Conservation (phyloP, 2,329 filamentous ascomycete species). For the Aspergillus hortae region DNA sequence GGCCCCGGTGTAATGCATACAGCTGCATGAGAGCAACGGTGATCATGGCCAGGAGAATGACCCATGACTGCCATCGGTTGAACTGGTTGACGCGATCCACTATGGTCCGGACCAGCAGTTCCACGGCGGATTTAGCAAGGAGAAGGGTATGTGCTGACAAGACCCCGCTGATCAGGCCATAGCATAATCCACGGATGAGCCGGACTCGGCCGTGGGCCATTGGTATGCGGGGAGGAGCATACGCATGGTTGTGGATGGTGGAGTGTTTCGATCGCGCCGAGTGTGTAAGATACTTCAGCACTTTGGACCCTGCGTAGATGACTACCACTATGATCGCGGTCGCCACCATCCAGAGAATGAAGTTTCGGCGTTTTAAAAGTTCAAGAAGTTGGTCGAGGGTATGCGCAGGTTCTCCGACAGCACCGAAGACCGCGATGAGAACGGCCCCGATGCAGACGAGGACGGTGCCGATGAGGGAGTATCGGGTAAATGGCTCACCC, state of each 20-base stretch:
- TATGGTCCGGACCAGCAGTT: conserved; percentile 83
- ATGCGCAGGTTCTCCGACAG: conserved; percentile 89
- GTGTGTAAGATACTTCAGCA: conserved; percentile 37
- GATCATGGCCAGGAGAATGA: conserved; percentile 78
- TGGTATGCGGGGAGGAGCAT: conserved; percentile 34
- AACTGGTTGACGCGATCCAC: conserved; percentile 89
- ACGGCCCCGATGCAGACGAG: conserved; percentile 86
- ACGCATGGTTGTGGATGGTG: conserved; percentile 46
- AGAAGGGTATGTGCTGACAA: conserved; percentile 90
- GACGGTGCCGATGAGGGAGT: conserved; percentile 85
- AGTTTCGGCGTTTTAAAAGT: conserved; percentile 69
- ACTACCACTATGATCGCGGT: conserved; percentile 70
- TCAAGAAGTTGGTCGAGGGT: conserved; percentile 75
- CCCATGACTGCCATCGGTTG: conserved; percentile 91
- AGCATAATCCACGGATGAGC: conserved; percentile 76
- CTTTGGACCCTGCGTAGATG: conserved; percentile 59
- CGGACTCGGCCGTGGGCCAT: conserved; percentile 61
- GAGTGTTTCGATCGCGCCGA: conserved; percentile 30
- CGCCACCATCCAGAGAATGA: conserved; percentile 83
- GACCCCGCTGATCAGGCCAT: conserved; percentile 86
- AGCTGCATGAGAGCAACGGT: conserved; percentile 81
- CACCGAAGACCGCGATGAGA: conserved; percentile 89
- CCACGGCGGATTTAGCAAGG: conserved; percentile 93
- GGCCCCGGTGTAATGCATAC: conserved; percentile 89
- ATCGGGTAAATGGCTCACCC: conserved; percentile 87